phyloP scores from a whole-genome alignment of 768 basidiomycete genomes.

The Phylloporus sp. region DNA sequence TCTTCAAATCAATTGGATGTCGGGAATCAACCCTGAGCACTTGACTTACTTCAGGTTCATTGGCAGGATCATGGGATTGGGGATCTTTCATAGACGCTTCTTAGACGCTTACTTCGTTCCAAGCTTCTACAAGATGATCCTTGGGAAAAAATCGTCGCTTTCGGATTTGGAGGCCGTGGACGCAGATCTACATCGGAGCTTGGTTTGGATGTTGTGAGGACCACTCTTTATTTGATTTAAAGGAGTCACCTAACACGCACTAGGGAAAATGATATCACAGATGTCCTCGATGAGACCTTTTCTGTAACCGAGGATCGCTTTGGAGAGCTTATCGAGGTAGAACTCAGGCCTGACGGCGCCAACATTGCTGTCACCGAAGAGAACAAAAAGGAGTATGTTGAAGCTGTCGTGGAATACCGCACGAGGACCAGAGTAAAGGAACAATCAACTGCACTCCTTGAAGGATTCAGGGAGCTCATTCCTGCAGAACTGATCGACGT shows the following conservation, averaged over 20 bases:
- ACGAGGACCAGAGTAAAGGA: slow-evolving; percentile 77
- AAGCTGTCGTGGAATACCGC: slow-evolving; percentile 76
- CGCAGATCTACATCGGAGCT: slow-evolving; percentile 62
- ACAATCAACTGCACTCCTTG: slow-evolving; percentile 84
- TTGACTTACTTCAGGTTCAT: slow-evolving; percentile 82
- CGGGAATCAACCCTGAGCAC: slow-evolving; percentile 73
- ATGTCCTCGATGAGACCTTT: slow-evolving; percentile 71
- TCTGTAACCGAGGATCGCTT: slow-evolving; percentile 70
- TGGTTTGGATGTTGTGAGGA: slow-evolving; percentile 73
- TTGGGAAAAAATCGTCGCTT: slow-evolving; percentile 55
- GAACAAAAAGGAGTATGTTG: slow-evolving; percentile 78
- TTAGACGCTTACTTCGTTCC: slow-evolving; percentile 77
- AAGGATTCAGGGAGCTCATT: slow-evolving; percentile 80
- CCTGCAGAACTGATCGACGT: slow-evolving; percentile 82
- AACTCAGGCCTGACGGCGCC: slow-evolving; percentile 61
- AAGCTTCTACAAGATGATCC: slow-evolving; percentile 78
- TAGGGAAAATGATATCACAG: slow-evolving; percentile 75
- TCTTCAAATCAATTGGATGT: slow-evolving; percentile 74
- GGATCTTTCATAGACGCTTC: slow-evolving; percentile 75
- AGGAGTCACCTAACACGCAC: slow-evolving; percentile 1
- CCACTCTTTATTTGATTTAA: neutral
- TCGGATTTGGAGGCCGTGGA: slow-evolving; percentile 69
- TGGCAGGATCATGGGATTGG: slow-evolving; percentile 68
- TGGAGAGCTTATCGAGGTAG: slow-evolving; percentile 65
- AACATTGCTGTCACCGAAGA: slow-evolving; percentile 62